A percentile compares a stretch with the other conserved stretches of the same genome.
phyloP scores from a whole-genome alignment of 345 rosid species.

The Linum lewisii region DNA sequence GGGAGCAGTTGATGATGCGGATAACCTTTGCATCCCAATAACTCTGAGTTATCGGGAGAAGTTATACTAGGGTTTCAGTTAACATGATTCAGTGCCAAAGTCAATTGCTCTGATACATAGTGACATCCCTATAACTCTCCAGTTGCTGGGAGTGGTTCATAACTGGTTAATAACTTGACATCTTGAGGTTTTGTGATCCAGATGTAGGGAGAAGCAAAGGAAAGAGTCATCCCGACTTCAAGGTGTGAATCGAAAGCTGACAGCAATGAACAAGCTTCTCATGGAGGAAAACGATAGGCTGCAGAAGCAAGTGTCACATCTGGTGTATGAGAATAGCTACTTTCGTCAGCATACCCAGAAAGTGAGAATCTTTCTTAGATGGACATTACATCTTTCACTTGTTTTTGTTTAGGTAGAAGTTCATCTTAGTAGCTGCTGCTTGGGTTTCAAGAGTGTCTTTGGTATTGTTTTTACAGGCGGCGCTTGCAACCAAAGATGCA shows the following conservation, averaged over 20 bases:
- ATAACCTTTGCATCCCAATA: too few species aligned
- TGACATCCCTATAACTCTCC: too few species aligned
- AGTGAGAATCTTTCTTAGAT: slow-evolving; percentile 27
- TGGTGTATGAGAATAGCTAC: slow-evolving; percentile 96
- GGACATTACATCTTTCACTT: background rate
- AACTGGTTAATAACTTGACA: background rate
- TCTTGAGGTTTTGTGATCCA: slow-evolving; percentile 16
- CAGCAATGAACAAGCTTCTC: slow-evolving; percentile 97
- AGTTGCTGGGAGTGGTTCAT: background rate
- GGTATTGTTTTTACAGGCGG: slow-evolving; percentile 37
- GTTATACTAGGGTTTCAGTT: too few species aligned
- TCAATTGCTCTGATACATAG: too few species aligned
- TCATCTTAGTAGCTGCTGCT: background rate
- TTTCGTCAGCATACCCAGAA: slow-evolving; percentile 90
- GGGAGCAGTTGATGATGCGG: background rate
- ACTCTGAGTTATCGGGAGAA: too few species aligned
- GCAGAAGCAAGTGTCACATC: slow-evolving; percentile 97
- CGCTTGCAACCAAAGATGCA: slow-evolving; percentile 91
- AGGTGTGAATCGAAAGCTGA: slow-evolving; percentile 89
- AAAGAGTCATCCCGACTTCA: slow-evolving; percentile 98
- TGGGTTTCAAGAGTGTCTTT: background rate
- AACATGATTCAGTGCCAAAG: too few species aligned
- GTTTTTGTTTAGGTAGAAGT: background rate
- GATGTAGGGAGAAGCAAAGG: slow-evolving; percentile 99
- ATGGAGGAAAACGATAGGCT: slow-evolving; percentile 99